Percentiles rank a stretch among this genome's conserved stretches.
Conservation (phyloP, 2,329 filamentous ascomycete species). For the Elsinoe perseae region DNA sequence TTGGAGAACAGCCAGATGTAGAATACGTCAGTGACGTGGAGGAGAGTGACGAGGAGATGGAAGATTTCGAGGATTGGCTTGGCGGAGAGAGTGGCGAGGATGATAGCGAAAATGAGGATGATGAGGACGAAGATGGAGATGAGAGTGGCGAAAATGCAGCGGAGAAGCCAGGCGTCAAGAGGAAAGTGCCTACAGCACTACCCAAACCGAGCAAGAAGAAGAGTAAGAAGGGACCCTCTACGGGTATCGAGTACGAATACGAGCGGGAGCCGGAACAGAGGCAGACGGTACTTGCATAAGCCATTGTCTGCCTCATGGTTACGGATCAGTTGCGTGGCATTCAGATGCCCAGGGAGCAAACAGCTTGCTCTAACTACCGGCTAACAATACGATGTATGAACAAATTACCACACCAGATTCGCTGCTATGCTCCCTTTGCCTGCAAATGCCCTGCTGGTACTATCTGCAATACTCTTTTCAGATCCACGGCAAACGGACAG, state of each 20-base stretch:
- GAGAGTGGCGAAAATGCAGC: slow-evolving; percentile 44
- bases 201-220: slow-evolving; percentile 53
- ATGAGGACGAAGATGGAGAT: slow-evolving; percentile 53
- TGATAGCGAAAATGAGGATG: slow-evolving; percentile 44
- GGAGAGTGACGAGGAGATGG: slow-evolving; percentile 61
- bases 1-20: slow-evolving; percentile 56
- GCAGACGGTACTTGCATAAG: slow-evolving; percentile 26
- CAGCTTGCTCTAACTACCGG: not conserved
- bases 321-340: too few relatives aligned
- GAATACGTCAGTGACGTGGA: slow-evolving; percentile 92
- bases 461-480: too few relatives aligned
- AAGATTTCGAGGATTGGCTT: slow-evolving; percentile 93
- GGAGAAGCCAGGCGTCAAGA: slow-evolving; percentile 50
- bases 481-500: too few relatives aligned
- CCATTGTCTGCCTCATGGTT: too few relatives aligned
- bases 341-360: not conserved
- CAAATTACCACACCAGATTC: not conserved
- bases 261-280: slow-evolving; percentile 53
- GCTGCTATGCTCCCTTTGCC: not conserved
- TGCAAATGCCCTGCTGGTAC: too few relatives aligned
- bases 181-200: slow-evolving; percentile 47
- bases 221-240: slow-evolving; percentile 49
- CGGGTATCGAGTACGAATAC: slow-evolving; percentile 72
- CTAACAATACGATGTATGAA: not conserved
- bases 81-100: slow-evolving; percentile 56